Evolutionary conservation across 176 grass and related monocot genomes (phyloP), one percentile per base, ranked within the genome.

Genomic region (Areca catechu): DNA sequence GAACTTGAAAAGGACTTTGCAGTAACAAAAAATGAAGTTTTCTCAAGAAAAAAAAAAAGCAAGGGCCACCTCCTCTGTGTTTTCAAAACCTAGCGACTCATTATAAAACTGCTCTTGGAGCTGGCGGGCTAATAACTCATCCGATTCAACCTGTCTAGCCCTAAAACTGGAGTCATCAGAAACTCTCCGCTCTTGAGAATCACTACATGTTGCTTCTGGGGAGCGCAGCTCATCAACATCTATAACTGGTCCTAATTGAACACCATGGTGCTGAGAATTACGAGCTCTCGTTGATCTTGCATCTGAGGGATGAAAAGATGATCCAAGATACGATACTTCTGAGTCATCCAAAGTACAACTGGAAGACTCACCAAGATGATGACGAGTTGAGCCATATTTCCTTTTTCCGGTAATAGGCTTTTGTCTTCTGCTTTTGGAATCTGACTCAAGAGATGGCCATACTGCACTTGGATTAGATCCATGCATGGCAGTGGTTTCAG

Each of bases 41-140:
- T 9, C 16, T n/a, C 15, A 53, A 19, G 27, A 28, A 27, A 51
- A 50, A 51, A 17, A n/a, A 27, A 48, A 9, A 64, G 54, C 47
- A 20, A 73, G 14, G 25, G 79, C 61, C 50, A 88, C 86, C 69
- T 85, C 80, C 47, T 96, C 86, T 69, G 66, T 75, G 49, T 49
- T 62, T 59, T 30, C 57, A 79, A 65, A 68, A 56, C 15, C 61
- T 65, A 76, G 67, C 52, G 69, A 73, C 79, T 90, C 92, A 71
- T 79, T 96, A 57, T 90, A 84, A 28, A 96, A 55, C 72, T 96
- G 83, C 61, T 96, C 86, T 80, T 96, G 92, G 54, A 96, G 83
- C 50, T 79, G 86, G 24, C 77, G 80, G 63, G 92, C 92, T 60
- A 96, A 75, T 78, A 90, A 67, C 78, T 96, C 86, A 85, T 96